phyloP scores from a whole-genome alignment of 768 basidiomycete genomes.

The Pisolithus microcarpus region DNA sequence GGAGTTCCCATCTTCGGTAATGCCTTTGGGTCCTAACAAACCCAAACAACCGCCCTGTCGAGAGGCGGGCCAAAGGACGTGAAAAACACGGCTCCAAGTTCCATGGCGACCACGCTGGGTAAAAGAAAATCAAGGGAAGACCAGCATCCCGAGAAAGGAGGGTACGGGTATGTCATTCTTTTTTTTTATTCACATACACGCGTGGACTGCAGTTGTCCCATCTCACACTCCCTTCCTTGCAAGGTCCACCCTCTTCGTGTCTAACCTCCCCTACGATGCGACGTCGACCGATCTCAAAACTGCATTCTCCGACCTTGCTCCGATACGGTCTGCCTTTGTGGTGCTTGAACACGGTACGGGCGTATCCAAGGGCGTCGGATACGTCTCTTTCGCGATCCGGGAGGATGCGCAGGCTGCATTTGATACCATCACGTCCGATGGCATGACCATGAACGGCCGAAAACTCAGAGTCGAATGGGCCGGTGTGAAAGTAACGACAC shows the following conservation, averaged over 20 bases:
- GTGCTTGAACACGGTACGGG: conserved; percentile 73
- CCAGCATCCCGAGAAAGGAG: neutral
- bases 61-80: neutral
- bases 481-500: conserved; percentile 54
- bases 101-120: conserved; percentile 14
- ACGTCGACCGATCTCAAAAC: conserved; percentile 89
- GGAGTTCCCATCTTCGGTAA: neutral
- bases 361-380: conserved; percentile 91
- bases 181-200: neutral
- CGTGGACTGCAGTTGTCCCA: neutral
- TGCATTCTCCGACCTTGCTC: conserved; percentile 92
- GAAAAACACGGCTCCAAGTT: neutral
- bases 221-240: neutral
- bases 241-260: conserved; percentile 87
- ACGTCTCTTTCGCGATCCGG: conserved; percentile 83
- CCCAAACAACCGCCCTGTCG: conserved; percentile 6
- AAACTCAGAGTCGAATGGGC: conserved; percentile 76
- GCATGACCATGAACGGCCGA: conserved; percentile 60
- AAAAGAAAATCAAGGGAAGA: conserved; percentile 24
- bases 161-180: conserved; percentile 22
- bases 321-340: conserved; percentile 89
- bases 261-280: conserved; percentile 84
- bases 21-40: neutral
- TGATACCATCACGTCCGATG: conserved; percentile 55
- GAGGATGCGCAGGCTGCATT: conserved; percentile 82